Percentiles rank a stretch among this genome's conserved stretches.
phyloP scores from a whole-genome alignment of 805 yeast genomes.

The Candida glaebosa region DNA sequence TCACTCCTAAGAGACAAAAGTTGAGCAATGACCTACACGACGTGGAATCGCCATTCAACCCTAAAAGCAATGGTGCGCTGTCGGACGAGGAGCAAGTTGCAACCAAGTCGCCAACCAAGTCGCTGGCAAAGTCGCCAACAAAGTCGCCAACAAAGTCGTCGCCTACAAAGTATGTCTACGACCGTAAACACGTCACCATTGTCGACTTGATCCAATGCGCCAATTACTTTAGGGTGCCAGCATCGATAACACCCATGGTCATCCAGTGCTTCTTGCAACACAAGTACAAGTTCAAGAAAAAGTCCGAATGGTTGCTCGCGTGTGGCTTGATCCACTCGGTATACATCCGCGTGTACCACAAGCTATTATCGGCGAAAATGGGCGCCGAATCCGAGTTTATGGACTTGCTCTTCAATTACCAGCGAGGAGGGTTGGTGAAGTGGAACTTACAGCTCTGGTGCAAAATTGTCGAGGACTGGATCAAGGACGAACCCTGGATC shows the following conservation, averaged over 20 bases:
- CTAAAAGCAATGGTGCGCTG: slow-evolving; percentile 5
- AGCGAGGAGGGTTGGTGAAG: slow-evolving; percentile 50
- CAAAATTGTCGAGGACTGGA: slow-evolving; percentile 48
- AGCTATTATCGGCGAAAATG: slow-evolving; percentile 40
- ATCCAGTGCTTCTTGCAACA: slow-evolving; percentile 49
- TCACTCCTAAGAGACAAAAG: slow-evolving; percentile 9
- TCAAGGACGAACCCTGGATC: slow-evolving; percentile 62
- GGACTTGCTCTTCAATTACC: slow-evolving; percentile 49
- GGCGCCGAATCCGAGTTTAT: slow-evolving; percentile 48
- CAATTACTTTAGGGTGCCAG: slow-evolving; percentile 62
- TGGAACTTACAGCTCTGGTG: slow-evolving; percentile 53
- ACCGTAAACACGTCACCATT: slow-evolving; percentile 25
- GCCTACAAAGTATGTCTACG: slow-evolving; percentile 10
- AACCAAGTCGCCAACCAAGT: neutral
- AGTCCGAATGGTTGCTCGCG: slow-evolving; percentile 65
- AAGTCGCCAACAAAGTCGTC: neutral
- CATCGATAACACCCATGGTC: slow-evolving; percentile 46
- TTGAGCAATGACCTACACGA: slow-evolving; percentile 13
- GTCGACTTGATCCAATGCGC: slow-evolving; percentile 46
- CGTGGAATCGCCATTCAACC: slow-evolving; percentile 26
- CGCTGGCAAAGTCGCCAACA: neutral
- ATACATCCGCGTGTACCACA: slow-evolving; percentile 51
- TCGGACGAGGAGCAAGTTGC: neutral
- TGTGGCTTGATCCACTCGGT: slow-evolving; percentile 65
- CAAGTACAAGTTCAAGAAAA: slow-evolving; percentile 46